Evolutionary conservation across 139 green algal genomes (phyloP), one percentile per base, ranked within the genome.

Genomic region (Coelastrella sp.): DNA sequence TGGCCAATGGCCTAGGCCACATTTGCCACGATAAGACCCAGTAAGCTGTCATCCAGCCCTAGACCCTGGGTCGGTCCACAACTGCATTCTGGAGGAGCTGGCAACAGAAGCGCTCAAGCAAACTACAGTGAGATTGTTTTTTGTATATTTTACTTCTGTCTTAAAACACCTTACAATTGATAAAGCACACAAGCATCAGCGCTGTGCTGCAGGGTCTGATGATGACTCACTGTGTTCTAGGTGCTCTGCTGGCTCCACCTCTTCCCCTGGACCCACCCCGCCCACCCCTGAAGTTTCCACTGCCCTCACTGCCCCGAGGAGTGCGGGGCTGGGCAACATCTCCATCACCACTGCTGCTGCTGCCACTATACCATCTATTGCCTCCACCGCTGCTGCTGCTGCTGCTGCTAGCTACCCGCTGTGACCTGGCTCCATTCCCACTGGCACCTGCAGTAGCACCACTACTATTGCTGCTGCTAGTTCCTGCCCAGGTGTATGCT

Each of bases 301-400:
- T 65, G 25, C 78, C 35, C 14, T 65, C 24, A 6, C 60, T 49
- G 7, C 49, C 20, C 65, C 84, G 14, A 20, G 84, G 84, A 60
- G 70, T 82, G 0, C 84, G 70, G 7, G 70, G 84, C 49, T 57
- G 56, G 25, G 19, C 24, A 22, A 72, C n/a, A 20, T 60, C 49
- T 14, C 70, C 84, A 61, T 72, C 70, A 8, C 7, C 82, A 27
- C 49, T 58, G 56, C 15, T 14, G 7, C 27, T 35, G 7, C 11
- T 22, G 49, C 84, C 84, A 66, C 27, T 81, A 25, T 88, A 88
- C 66, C 84, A 81, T 15, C 84, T 83, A 59, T 70, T 65, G 84
- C 84, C 27, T 1, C 70, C 68, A 59, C 84, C 60, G 84, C 72
- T 75, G 24, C 60, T 17, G 60, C 59, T 24, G 81, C 81, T 86